Evolutionary conservation across 768 basidiomycete species (phyloP).

Genomic region (Auriscalpium orientale): DNA sequence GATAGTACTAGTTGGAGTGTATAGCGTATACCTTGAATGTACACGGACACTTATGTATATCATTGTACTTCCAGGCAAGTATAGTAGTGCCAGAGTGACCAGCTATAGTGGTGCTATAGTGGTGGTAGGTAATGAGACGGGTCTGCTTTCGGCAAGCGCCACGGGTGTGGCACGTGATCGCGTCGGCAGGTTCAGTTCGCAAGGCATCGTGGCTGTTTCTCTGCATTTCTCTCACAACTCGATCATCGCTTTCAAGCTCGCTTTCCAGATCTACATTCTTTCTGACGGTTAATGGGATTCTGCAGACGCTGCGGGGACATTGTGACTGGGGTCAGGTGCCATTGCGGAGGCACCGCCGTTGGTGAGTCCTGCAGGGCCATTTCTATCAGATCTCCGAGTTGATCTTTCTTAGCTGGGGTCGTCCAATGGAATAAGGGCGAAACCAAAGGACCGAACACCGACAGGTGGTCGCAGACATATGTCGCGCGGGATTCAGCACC

Average conservation of each 20-base stretch:
- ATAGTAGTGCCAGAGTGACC: no score
- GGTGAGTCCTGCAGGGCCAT: constrained; percentile 41
- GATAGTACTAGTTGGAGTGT: not conserved
- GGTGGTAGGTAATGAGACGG: not conserved
- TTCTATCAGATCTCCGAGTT: not conserved
- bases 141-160: not conserved
- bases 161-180: not conserved
- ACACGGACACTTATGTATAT: no score
- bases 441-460: constrained; percentile 37
- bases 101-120: no score
- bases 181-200: not conserved
- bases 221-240: no score
- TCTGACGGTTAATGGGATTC: constrained; percentile 53
- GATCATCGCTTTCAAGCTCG: no score
- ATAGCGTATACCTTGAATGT: not conserved
- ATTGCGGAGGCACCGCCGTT: constrained; percentile 72
- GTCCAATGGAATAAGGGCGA: constrained; percentile 54
- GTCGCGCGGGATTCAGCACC: constrained; percentile 50
- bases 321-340: constrained; percentile 61
- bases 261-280: no score
- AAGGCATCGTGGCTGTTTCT: no score
- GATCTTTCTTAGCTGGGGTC: constrained; percentile 46
- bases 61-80: no score
- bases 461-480: constrained; percentile 79
- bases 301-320: constrained; percentile 85